Conservation (phyloP, 495 filamentous ascomycete genomes). For the Lasiosphaeria ovina region DNA sequence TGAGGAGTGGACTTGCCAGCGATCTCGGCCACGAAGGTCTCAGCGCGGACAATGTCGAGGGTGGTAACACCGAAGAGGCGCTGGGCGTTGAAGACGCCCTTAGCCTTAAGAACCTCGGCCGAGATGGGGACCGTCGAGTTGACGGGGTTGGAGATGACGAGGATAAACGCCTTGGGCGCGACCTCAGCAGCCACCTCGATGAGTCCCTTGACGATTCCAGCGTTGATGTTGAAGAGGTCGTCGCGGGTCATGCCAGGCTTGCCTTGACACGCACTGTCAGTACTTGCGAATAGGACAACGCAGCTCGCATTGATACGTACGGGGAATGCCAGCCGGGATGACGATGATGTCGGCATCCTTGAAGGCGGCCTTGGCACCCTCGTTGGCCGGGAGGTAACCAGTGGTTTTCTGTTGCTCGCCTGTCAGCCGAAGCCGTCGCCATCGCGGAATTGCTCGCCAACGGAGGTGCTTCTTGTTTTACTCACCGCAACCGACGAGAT, state of each 20-base stretch:
- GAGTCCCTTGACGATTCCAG: constrained; percentile 86
- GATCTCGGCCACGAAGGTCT: constrained; percentile 90
- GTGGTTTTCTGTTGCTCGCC: constrained; percentile 69
- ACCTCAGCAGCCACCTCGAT: constrained; percentile 81
- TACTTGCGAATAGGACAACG: background rate
- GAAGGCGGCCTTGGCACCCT: constrained; percentile 83
- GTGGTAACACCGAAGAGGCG: constrained; percentile 98
- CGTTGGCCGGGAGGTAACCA: constrained; percentile 85
- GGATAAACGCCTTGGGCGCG: constrained; percentile 84
- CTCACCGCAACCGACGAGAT: constrained; percentile 91
- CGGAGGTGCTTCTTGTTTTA: constrained; percentile 19
- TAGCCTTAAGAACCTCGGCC: constrained; percentile 89
- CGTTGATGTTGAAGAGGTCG: constrained; percentile 98
- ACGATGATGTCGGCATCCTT: constrained; percentile 91
- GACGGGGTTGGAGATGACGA: constrained; percentile 98
- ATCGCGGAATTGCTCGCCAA: background rate
- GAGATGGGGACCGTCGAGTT: constrained; percentile 99
- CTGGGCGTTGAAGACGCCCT: constrained; percentile 88
- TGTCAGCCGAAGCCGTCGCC: constrained; percentile 25
- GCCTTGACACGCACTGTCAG: constrained; percentile 52
- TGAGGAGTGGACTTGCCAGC: constrained; percentile 77
- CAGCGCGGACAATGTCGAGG: constrained; percentile 94
- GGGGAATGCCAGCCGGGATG: constrained; percentile 96
- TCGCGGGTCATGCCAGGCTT: constrained; percentile 99
- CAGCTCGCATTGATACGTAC: constrained; percentile 53